A percentile compares a stretch with the other conserved stretches of the same genome.
Evolutionary conservation across 225 moss, liverwort and hornwort genomes (phyloP).

Genomic region (Takakia lepidozioides): DNA sequence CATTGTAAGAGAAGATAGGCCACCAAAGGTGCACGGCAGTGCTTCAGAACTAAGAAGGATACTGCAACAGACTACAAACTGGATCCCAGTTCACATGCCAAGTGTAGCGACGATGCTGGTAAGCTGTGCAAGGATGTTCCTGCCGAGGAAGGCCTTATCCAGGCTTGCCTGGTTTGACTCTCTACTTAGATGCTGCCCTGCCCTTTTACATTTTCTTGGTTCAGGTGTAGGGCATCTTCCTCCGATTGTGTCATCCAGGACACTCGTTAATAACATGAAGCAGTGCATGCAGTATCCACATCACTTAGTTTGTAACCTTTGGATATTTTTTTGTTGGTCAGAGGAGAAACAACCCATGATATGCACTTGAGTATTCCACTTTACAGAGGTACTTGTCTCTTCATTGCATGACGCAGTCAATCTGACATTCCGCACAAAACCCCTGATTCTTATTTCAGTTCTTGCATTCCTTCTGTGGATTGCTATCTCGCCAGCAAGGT

Average conservation of each 20-base stretch:
- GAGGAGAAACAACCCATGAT: conserved; percentile 35
- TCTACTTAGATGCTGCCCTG: background rate
- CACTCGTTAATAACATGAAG: too few relatives aligned
- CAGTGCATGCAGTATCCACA: too few relatives aligned
- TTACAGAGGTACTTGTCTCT: conserved; percentile 17
- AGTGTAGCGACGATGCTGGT: conserved; percentile 20
- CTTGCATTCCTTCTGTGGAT: too few relatives aligned
- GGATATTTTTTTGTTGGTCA: conserved; percentile 16
- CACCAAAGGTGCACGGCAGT: background rate
- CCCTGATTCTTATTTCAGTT: too few relatives aligned
- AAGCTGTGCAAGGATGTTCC: conserved; percentile 17
- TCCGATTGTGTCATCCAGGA: background rate
- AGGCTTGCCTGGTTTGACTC: conserved; percentile 31
- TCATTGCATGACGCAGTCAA: background rate
- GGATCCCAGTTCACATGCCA: conserved; percentile 23
- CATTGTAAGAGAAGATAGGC: conserved; percentile 31
- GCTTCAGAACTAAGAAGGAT: conserved; percentile 22
- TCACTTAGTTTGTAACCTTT: too few relatives aligned
- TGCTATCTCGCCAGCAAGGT: background rate
- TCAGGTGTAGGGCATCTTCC: conserved; percentile 8
- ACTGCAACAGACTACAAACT: conserved; percentile 36
- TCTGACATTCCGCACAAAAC: too few relatives aligned
- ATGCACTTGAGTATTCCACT: conserved; percentile 32
- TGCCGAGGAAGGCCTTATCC: conserved; percentile 29
- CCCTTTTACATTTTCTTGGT: background rate